Conservation (phyloP, 202 grass and related monocot species). For the Elaeis oleifera region DNA sequence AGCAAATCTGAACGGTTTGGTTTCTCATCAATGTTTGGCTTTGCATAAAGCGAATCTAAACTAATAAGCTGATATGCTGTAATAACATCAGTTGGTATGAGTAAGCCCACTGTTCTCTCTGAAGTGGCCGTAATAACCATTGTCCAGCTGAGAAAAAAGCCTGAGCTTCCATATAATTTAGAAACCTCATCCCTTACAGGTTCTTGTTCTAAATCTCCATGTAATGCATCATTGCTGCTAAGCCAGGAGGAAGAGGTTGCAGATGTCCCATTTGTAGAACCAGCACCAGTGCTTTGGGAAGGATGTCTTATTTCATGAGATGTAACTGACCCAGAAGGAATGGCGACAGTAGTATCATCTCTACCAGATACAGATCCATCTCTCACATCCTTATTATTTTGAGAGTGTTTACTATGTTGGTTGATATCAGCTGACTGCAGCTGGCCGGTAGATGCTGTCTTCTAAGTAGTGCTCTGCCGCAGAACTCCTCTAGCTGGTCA, state of each 20-base stretch:
- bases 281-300: slow-evolving; percentile 18
- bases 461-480: slow-evolving; percentile 70
- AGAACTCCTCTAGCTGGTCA: slow-evolving; percentile 86
- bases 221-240: slow-evolving; percentile 18
- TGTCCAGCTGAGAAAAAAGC: slow-evolving; percentile 49
- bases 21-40: slow-evolving; percentile 35
- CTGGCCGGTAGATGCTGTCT: slow-evolving; percentile 28
- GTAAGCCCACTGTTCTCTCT: slow-evolving; percentile 31
- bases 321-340: slow-evolving; percentile 13
- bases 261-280: slow-evolving; percentile 20
- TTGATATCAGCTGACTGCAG: slow-evolving; percentile 20
- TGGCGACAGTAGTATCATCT: slow-evolving; percentile 20
- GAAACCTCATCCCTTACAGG: slow-evolving; percentile 23
- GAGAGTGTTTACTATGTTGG: slow-evolving; percentile 28
- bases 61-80: slow-evolving; percentile 8
- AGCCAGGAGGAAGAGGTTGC: slow-evolving; percentile 14
- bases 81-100: slow-evolving; percentile 1
- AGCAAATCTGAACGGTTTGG: slow-evolving; percentile 16
- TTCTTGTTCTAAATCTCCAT: slow-evolving; percentile 23
- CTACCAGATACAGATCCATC: slow-evolving; percentile 30
- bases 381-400: slow-evolving; percentile 20
- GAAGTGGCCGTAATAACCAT: slow-evolving; percentile 78
- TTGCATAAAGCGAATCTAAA: slow-evolving; percentile 17
- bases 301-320: slow-evolving; percentile 39
- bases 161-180: slow-evolving; percentile 47